Evolutionary conservation across 768 basidiomycete genomes (phyloP).

Genomic region (Vararia minispora): DNA sequence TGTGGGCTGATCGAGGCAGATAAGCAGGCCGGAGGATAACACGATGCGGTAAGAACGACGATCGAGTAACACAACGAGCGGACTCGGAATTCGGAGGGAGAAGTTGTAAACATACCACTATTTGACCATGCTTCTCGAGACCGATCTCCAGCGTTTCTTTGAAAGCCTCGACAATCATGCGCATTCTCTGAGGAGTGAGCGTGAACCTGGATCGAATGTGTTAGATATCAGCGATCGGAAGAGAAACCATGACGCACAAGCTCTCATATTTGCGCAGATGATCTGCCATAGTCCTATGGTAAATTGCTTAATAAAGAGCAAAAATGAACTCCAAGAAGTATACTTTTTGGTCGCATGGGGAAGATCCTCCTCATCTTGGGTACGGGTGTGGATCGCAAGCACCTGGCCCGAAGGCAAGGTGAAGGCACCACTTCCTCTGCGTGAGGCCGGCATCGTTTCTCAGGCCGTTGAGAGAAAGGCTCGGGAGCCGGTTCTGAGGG

Average conservation of each 20-base stretch:
- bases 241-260: conserved; percentile 39
- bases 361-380: conserved; percentile 76
- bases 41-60: no score
- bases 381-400: conserved; percentile 79
- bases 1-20: no score
- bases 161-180: conserved; percentile 96
- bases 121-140: conserved; percentile 68
- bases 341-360: conserved; percentile 94
- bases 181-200: conserved; percentile 82
- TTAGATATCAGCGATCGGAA: background rate
- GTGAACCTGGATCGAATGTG: conserved; percentile 50
- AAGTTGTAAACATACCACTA: conserved; percentile 69
- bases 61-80: background rate
- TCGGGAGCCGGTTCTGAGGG: no score
- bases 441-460: conserved; percentile 47
- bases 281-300: conserved; percentile 79
- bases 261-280: conserved; percentile 86
- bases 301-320: conserved; percentile 3
- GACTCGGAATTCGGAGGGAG: conserved; percentile 4
- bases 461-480: no score
- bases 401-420: conserved; percentile 66
- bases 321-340: conserved; percentile 15
- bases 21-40: no score
- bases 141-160: conserved; percentile 86
- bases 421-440: conserved; percentile 70